A percentile compares a stretch with the other conserved stretches of the same genome.
phyloP scores from a whole-genome alignment of 2,329 filamentous ascomycete species.

The Scytalidium lignicola region DNA sequence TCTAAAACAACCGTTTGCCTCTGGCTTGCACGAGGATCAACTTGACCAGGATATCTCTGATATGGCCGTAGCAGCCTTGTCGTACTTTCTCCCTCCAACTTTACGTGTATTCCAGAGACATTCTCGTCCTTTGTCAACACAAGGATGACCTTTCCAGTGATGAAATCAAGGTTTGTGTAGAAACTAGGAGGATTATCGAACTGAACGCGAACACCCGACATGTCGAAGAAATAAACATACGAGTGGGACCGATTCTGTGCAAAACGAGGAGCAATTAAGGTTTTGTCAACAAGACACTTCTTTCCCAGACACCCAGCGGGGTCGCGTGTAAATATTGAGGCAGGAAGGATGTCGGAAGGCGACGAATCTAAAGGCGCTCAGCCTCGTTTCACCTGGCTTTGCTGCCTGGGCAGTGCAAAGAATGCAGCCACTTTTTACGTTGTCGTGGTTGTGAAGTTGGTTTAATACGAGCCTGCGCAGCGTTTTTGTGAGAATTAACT shows the following conservation, averaged over 20 bases:
- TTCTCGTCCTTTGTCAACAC: conserved; percentile 60
- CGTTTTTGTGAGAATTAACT: too few relatives aligned
- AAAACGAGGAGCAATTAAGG: neutral
- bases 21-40: conserved; percentile 15
- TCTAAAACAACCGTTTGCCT: conserved; percentile 40
- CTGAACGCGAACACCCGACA: conserved; percentile 49
- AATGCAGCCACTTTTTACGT: neutral
- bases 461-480: too few relatives aligned
- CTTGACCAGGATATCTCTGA: conserved; percentile 7
- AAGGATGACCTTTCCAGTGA: conserved; percentile 58
- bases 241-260: neutral
- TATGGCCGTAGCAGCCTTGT: conserved; percentile 44
- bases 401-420: neutral
- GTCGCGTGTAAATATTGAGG: neutral
- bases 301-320: neutral
- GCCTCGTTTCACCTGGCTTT: neutral
- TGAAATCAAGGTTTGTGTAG: conserved; percentile 74
- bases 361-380: neutral
- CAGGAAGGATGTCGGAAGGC: neutral
- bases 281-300: neutral
- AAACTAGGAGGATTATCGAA: conserved; percentile 64
- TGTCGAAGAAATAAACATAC: neutral
- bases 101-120: conserved; percentile 70
- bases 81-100: conserved; percentile 74
- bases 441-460: neutral